A percentile compares a stretch with the other conserved stretches of the same genome.
Evolutionary conservation across 176 grass and related monocot genomes (phyloP).

Genomic region (Carex myosuroides): DNA sequence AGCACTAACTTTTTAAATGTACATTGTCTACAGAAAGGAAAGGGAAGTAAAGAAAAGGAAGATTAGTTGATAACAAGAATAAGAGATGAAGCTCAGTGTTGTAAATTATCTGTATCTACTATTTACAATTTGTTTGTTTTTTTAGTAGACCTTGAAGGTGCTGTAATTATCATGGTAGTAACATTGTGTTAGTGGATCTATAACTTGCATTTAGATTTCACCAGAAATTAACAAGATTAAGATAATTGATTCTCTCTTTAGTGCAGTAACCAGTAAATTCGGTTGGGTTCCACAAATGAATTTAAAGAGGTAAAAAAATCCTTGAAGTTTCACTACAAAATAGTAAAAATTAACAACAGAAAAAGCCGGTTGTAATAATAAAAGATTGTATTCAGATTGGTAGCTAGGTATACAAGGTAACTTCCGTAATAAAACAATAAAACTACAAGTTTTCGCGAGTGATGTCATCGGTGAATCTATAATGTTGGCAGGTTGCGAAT

Average conservation of each 20-base stretch:
- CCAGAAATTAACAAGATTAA: too few species aligned
- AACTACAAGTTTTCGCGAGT: too few species aligned
- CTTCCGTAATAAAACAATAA: too few species aligned
- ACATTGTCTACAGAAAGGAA: not conserved
- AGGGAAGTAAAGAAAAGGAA: not conserved
- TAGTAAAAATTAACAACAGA: not conserved
- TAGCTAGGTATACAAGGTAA: too few species aligned
- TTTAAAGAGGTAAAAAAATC: not conserved
- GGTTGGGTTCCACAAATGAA: not conserved
- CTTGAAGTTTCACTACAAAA: not conserved
- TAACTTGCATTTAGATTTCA: not conserved
- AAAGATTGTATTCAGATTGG: not conserved
- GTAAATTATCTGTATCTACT: not conserved
- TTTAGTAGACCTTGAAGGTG: constrained; percentile 1
- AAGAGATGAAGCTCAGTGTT: not conserved
- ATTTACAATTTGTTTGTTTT: constrained; percentile 6
- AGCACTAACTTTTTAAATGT: constrained; percentile 11
- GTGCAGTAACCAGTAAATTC: not conserved
- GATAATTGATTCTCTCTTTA: not conserved
- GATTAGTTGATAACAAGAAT: not conserved
- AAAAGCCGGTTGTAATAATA: not conserved
- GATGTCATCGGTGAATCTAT: too few species aligned
- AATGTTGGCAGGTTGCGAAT: too few species aligned
- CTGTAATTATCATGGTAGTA: not conserved
- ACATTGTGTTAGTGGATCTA: not conserved